Evolutionary conservation across 768 basidiomycete species (phyloP).

Genomic region (Russula vinacea): DNA sequence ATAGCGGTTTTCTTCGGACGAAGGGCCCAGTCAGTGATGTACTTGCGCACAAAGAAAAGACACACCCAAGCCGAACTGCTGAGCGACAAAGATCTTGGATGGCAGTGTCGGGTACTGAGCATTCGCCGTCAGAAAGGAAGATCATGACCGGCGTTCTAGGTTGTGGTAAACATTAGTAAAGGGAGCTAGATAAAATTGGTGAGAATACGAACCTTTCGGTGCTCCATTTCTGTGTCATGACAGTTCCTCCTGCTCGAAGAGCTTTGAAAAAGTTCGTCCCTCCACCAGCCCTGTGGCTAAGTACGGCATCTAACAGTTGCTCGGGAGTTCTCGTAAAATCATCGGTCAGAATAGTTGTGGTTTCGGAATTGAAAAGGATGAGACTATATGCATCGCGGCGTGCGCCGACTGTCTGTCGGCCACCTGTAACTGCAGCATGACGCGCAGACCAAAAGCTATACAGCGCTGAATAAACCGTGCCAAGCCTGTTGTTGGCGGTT

Average conservation of each 20-base stretch:
- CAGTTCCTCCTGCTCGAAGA: slow-evolving; percentile 36
- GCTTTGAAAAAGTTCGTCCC: slow-evolving; percentile 49
- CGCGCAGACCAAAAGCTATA: slow-evolving; percentile 55
- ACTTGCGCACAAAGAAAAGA: background rate
- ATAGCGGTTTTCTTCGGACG: slow-evolving; percentile 46
- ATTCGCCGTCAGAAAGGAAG: slow-evolving; percentile 59
- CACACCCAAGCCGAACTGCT: slow-evolving; percentile 47
- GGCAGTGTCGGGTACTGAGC: slow-evolving; percentile 38
- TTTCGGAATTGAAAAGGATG: slow-evolving; percentile 42
- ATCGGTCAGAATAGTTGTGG: slow-evolving; percentile 38
- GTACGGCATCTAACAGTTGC: slow-evolving; percentile 41
- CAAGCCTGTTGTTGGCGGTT: slow-evolving; percentile 47
- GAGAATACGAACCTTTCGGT: slow-evolving; percentile 42
- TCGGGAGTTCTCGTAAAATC: slow-evolving; percentile 48
- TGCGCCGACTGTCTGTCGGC: slow-evolving; percentile 29
- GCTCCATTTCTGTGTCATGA: slow-evolving; percentile 51
- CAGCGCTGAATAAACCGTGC: slow-evolving; percentile 56
- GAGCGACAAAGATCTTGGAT: slow-evolving; percentile 44
- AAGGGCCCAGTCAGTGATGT: background rate
- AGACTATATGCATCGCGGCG: slow-evolving; percentile 60
- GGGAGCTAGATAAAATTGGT: background rate
- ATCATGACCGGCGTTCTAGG: slow-evolving; percentile 50
- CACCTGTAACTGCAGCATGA: slow-evolving; percentile 37
- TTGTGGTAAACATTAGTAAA: slow-evolving; percentile 12
- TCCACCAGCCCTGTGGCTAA: slow-evolving; percentile 36